phyloP scores from a whole-genome alignment of 768 basidiomycete genomes.

The Hemileccinum rubropunctum region DNA sequence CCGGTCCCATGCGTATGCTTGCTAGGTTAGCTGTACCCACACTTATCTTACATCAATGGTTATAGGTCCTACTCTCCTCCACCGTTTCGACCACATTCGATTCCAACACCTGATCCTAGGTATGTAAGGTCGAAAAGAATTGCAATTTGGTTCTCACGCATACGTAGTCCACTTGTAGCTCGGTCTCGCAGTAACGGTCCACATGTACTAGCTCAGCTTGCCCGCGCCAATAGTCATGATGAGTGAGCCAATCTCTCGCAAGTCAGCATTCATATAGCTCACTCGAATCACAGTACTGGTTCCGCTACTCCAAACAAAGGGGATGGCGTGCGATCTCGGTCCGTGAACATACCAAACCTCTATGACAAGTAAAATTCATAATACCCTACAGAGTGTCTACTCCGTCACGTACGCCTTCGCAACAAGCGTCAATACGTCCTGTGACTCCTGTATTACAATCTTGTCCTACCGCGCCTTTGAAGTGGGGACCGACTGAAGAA shows the following conservation, averaged over 20 bases:
- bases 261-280: neutral
- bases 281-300: constrained; percentile 3
- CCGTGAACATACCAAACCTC: constrained; percentile 1
- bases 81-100: constrained; percentile 17
- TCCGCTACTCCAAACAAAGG: neutral
- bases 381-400: constrained; percentile 13
- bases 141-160: constrained; percentile 6
- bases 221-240: constrained; percentile 1
- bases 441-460: constrained; percentile 11
- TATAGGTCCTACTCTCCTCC: constrained; percentile 19
- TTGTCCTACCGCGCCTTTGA: constrained; percentile 12
- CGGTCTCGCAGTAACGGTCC: constrained; percentile 18
- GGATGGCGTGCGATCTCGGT: constrained; percentile 13
- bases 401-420: constrained; percentile 14
- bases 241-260: constrained; percentile 10
- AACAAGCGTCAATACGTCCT: constrained; percentile 15
- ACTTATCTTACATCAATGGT: neutral
- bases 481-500: neutral
- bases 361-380: neutral
- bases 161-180: constrained; percentile 20
- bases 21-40: neutral
- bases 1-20: constrained; percentile 19
- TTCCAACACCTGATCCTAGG: constrained; percentile 35
- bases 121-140: constrained; percentile 3
- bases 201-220: constrained; percentile 10